Evolutionary conservation across 192 early-diverging fungal genomes (phyloP), one percentile per base, ranked within the genome.

Genomic region (Mortierella claussenii): DNA sequence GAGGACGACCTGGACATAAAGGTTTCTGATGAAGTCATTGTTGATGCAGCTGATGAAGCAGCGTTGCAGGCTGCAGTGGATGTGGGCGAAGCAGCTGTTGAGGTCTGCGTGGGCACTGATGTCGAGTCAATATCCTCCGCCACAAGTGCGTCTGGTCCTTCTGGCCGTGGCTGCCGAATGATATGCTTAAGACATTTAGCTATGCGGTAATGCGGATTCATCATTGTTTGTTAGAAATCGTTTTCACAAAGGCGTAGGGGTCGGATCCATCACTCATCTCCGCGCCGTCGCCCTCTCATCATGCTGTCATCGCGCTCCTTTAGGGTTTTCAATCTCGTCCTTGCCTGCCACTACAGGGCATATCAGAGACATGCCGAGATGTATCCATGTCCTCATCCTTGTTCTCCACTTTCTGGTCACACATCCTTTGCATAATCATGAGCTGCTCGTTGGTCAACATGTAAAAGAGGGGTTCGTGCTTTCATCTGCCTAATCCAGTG

Each of bases 141-240:
- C 18, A 20, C 18, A 1, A 23, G 12, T 20, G 18, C 20, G 18
- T 62, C 69, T 13, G 12, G n/a, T 43, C 28, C 48, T 48, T 73
- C 60, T 55, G 71, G 75, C 44, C 82, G 46, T 23, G 79, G 69
- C 51, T 78, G 80, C 26, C 78, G 69, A 36, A 82, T 76, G 23
- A 51, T 61, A 32, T 76, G 79, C 47, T 82, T 82, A n/a, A 82
- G 20, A 20, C 67, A 68, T 18, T 82, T 75, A 34, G 81, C 81
- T 65, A 79, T n/a, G n/a, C n/a, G n/a, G n/a, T n/a, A n/a, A n/a
- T n/a, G n/a, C n/a, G n/a, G n/a, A n/a, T n/a, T n/a, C n/a, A n/a
- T n/a, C n/a, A n/a, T n/a, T n/a, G n/a, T n/a, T n/a, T n/a, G n/a
- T n/a, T n/a, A n/a, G n/a, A n/a, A n/a, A n/a, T n/a, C n/a, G n/a